Base-by-base conservation (phyloP, 2,329 filamentous ascomycete species). In the Talaromyces albobiverticillius region DNA sequence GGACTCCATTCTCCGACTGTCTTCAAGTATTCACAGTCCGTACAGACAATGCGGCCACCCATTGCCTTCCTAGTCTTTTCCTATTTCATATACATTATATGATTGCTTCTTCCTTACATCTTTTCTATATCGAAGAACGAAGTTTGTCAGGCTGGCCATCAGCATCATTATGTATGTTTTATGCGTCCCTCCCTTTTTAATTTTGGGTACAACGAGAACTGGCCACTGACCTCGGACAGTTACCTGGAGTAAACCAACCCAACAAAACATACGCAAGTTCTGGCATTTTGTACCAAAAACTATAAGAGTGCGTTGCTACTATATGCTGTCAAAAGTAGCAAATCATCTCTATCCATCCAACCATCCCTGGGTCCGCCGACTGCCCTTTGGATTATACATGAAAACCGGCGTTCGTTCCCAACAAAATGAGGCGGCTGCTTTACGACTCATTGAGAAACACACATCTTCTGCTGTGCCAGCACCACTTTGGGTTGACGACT, bases 391-490 rank as follows among this genome's bases (percentile, higher is more conserved):
- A 13, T n/a, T 40, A 40, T 40, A 40, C 14, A 4, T n/a, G 36
- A 40, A 40, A n/a, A n/a, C 14, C 14, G 5, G 26, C 10, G 26
- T 10, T 6, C 26, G 26, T 10, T 29, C 26, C 5, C 26, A 29
- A 29, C 26, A 38, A 38, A 57, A 55, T 41, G 53, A 57, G 32
- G 32, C 20, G 6, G 38, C 52, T 9, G 34, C 56, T 18, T 41
- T 57, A 16, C 34, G 38, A 29, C 36, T 53, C 13, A 26, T 57
- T 22, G 53, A 57, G 29, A 22, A 40, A 31, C 48, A 55, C 25
- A 55, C 43, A 10, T 55, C 53, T n/a, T n/a, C n/a, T n/a, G n/a
- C n/a, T 5, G 53, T 55, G 14, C 56, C 56, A 26, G 47, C 53
- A 16, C 53, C 56, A 29, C 26, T 29, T 16, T 50, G 51, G 13